Evolutionary conservation across 2,329 filamentous ascomycete genomes (phyloP).

Genomic region (Leptosphaerulina australis): DNA sequence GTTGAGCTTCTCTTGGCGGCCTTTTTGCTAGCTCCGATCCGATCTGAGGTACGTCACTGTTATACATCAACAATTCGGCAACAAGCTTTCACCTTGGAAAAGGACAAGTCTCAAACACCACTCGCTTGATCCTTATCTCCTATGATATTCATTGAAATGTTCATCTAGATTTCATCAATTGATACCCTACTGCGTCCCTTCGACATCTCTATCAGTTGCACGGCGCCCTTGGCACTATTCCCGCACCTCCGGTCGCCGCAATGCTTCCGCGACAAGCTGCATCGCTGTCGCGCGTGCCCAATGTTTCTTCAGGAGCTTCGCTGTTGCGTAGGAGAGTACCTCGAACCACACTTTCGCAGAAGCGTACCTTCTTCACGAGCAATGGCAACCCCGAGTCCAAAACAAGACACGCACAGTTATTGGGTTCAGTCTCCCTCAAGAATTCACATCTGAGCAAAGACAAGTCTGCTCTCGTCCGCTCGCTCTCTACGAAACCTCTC

Average conservation of each 20-base stretch:
- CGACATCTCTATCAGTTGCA: conserved; percentile 2
- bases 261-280: conserved; percentile 43
- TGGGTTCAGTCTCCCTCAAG: conserved; percentile 27
- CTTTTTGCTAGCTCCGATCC: conserved; percentile 5
- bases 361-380: conserved; percentile 37
- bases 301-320: conserved; percentile 26
- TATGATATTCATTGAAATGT: neutral
- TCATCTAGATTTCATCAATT: conserved; percentile 6
- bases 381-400: conserved; percentile 28
- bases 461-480: conserved; percentile 29
- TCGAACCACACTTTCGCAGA: conserved; percentile 21
- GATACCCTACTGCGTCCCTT: neutral
- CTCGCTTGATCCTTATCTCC: conserved; percentile 3
- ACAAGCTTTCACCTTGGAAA: neutral
- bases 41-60: neutral
- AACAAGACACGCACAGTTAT: conserved; percentile 32
- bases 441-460: conserved; percentile 26
- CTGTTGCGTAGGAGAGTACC: conserved; percentile 21
- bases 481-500: conserved; percentile 40
- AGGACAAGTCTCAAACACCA: conserved; percentile 2
- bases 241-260: conserved; percentile 15
- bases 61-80: conserved; percentile 10
- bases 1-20: conserved; percentile 6
- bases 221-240: conserved; percentile 1
- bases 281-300: conserved; percentile 37